Conservation (phyloP, 768 basidiomycete genomes). For the Cystobasidium tubakii region DNA sequence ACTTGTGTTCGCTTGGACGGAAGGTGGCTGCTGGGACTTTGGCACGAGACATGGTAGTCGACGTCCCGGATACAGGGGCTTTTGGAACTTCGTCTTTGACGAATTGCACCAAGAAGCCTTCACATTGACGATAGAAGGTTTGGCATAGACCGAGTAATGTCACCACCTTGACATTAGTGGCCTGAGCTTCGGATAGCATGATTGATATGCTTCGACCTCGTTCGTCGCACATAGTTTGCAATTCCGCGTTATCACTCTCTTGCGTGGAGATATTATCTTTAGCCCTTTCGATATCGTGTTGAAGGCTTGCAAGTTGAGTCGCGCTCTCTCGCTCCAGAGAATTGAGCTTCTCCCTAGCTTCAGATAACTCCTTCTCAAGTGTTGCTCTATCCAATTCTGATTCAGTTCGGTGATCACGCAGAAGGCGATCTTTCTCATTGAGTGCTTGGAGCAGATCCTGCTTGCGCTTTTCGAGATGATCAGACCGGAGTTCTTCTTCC, state of each 20-base stretch:
- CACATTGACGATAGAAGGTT: not conserved
- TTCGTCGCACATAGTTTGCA: conserved; percentile 31
- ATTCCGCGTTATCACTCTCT: conserved; percentile 62
- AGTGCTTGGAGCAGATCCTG: conserved; percentile 6
- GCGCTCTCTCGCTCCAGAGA: conserved; percentile 52
- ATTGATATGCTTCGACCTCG: not conserved
- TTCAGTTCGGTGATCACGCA: conserved; percentile 84
- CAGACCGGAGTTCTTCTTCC: conserved; percentile 39
- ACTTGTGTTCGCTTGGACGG: not conserved
- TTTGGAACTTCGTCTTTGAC: not conserved
- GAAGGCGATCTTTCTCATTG: conserved; percentile 72
- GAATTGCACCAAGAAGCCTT: not conserved
- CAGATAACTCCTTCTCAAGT: conserved; percentile 76
- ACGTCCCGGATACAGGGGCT: not conserved
- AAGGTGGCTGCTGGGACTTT: not conserved
- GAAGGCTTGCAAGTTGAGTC: conserved; percentile 49
- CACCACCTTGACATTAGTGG: not conserved
- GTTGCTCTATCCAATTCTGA: conserved; percentile 90
- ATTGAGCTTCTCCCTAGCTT: conserved; percentile 58
- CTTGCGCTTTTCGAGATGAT: conserved; percentile 44
- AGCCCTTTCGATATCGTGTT: conserved; percentile 57
- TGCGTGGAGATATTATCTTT: conserved; percentile 56
- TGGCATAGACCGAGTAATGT: not conserved
- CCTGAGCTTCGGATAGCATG: not conserved
- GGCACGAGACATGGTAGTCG: not conserved